A percentile compares a stretch with the other conserved stretches of the same genome.
phyloP scores from a whole-genome alignment of 2,329 filamentous ascomycete genomes.

The Apiospora aurea region DNA sequence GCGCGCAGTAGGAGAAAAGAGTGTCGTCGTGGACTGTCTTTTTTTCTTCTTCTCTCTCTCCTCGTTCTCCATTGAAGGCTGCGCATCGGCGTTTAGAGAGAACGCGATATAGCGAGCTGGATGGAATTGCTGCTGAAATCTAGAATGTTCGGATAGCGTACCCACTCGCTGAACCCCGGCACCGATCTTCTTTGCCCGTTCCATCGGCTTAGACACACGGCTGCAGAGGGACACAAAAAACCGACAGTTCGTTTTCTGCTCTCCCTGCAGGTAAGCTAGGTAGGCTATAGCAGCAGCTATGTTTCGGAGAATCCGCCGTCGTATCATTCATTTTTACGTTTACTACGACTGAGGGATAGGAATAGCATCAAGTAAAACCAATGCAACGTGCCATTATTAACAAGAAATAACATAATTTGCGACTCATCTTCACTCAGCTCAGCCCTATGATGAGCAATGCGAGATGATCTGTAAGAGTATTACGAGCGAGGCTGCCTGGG shows the following conservation, averaged over 20 bases:
- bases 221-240: neutral
- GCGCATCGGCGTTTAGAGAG: neutral
- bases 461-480: neutral
- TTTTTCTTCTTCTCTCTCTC: too few relatives aligned
- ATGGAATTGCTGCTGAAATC: neutral
- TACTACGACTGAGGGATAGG: neutral
- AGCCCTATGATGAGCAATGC: conserved; percentile 1
- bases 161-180: neutral
- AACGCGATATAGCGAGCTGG: neutral
- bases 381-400: conserved; percentile 16
- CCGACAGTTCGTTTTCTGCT: neutral
- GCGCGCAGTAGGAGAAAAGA: neutral
- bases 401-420: neutral
- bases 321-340: neutral
- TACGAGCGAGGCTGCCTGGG: conserved; percentile 3
- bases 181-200: neutral
- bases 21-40: neutral
- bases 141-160: conserved; percentile 14
- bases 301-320: conserved; percentile 9
- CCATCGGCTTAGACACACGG: neutral
- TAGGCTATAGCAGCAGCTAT: neutral
- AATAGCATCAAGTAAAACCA: neutral
- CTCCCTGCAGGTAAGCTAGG: neutral
- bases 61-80: neutral
- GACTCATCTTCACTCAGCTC: neutral